These are phyloP conservation scores for Leishmania guyanensis DNA, from an alignment of 208 protist genomes.

Conservation along the genomic window DNA sequence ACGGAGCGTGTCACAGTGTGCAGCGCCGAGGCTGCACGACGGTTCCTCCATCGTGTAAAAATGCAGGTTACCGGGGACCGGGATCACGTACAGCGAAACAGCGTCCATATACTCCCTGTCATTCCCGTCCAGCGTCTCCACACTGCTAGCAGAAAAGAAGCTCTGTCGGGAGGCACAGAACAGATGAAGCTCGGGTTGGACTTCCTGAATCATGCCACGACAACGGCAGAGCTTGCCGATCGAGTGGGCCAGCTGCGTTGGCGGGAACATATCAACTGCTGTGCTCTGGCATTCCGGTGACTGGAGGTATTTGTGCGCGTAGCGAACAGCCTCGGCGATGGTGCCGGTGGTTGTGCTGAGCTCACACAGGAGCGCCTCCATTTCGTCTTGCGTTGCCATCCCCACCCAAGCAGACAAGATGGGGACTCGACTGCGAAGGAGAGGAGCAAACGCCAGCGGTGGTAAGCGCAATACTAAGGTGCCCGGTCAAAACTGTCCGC, in stretches of 20 bases:
- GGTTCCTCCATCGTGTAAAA: slow-evolving; percentile 50
- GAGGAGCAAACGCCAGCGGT: neutral
- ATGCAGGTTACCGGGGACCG: slow-evolving; percentile 73
- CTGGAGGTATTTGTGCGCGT: slow-evolving; percentile 28
- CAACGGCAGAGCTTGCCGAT: slow-evolving; percentile 53
- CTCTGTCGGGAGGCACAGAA: slow-evolving; percentile 42
- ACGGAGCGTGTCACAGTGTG: neutral
- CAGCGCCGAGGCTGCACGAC: slow-evolving; percentile 9
- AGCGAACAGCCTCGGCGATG: slow-evolving; percentile 31
- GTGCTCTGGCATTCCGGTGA: neutral
- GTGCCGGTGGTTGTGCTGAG: slow-evolving; percentile 33
- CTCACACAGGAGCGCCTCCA: slow-evolving; percentile 42
- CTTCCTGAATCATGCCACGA: slow-evolving; percentile 86
- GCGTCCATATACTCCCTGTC: slow-evolving; percentile 55
- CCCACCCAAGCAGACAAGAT: neutral
- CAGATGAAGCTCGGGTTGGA: slow-evolving; percentile 57
- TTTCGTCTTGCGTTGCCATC: slow-evolving; percentile 28
- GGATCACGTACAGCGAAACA: slow-evolving; percentile 74
- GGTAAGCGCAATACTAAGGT: too few relatives aligned
- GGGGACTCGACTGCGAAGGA: neutral
- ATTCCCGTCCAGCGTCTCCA: neutral
- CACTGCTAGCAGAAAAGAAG: slow-evolving; percentile 36
- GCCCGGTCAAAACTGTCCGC: neutral
- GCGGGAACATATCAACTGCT: slow-evolving; percentile 52
- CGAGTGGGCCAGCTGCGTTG: slow-evolving; percentile 8